These are phyloP conservation scores for Linnemannia exigua DNA, from an alignment of 192 early-diverging fungal genomes.

Conservation along the genomic window DNA sequence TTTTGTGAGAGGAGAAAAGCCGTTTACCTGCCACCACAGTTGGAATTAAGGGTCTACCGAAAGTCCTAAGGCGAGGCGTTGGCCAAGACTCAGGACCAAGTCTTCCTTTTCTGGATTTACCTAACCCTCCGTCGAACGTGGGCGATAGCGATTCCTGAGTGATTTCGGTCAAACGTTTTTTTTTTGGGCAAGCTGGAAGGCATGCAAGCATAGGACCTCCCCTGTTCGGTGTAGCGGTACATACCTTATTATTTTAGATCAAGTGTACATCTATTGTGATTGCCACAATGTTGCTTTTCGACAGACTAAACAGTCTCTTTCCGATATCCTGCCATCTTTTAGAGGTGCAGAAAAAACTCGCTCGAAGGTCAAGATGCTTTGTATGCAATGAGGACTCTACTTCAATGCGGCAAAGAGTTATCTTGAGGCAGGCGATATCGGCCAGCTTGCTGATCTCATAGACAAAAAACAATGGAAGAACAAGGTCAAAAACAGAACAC, in stretches of 20 bases:
- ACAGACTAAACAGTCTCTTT: not conserved
- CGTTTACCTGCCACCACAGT: not conserved
- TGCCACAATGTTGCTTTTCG: not conserved
- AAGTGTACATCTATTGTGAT: not conserved
- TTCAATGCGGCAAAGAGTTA: too few species aligned
- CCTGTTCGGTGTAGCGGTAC: not conserved
- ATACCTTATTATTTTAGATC: not conserved
- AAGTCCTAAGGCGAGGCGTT: not conserved
- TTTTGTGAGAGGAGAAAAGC: not conserved
- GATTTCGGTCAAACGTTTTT: too few species aligned
- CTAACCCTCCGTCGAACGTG: not conserved
- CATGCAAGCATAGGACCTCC: slow-evolving; percentile 6
- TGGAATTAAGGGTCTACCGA: slow-evolving; percentile 7
- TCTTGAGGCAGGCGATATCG: too few species aligned
- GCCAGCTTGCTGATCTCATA: too few species aligned
- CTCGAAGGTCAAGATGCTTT: too few species aligned
- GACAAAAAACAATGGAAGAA: too few species aligned
- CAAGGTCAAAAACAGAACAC: too few species aligned
- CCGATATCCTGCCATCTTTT: too few species aligned
- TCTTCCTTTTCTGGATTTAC: slow-evolving; percentile 23
- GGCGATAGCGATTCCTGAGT: slow-evolving; percentile 1
- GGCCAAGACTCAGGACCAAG: slow-evolving; percentile 2
- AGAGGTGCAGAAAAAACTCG: too few species aligned
- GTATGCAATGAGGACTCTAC: too few species aligned
- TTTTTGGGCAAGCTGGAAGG: too few species aligned